These are phyloP conservation scores for Miscanthus sacchariflorus DNA, from an alignment of 202 grass and related monocot genomes.

Conservation along the genomic window DNA sequence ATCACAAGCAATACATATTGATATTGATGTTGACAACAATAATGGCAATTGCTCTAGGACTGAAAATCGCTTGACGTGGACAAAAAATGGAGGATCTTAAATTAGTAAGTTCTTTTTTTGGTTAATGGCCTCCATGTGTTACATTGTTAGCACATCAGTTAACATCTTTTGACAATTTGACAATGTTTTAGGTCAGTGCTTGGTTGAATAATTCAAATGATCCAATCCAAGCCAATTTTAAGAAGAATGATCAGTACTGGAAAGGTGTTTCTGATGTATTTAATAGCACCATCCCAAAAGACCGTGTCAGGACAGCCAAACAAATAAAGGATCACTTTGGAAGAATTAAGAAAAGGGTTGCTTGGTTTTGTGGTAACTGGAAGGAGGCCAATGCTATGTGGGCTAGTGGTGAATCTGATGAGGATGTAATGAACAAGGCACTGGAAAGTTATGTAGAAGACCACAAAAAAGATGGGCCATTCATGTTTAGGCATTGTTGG, in stretches of 20 bases:
- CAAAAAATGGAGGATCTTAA: neutral
- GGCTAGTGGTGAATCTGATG: conserved; percentile 2
- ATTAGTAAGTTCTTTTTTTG: neutral
- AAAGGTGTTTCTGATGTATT: neutral
- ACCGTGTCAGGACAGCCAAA: neutral
- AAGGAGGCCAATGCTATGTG: conserved; percentile 27
- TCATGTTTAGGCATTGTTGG: conserved; percentile 6
- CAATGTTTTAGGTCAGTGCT: neutral
- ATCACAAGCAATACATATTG: neutral
- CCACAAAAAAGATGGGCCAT: conserved; percentile 1
- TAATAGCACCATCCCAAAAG: neutral
- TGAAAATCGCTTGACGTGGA: neutral
- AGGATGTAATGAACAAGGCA: neutral
- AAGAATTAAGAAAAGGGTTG: conserved; percentile 13
- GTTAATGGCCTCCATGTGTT: neutral
- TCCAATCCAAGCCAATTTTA: neutral
- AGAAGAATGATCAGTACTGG: conserved; percentile 24
- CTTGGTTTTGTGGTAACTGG: neutral
- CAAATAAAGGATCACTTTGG: conserved; percentile 1
- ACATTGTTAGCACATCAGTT: neutral
- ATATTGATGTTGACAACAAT: neutral
- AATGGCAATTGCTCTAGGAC: neutral
- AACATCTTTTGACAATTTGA: neutral
- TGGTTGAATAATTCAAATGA: neutral
- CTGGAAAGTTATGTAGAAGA: neutral